Evolutionary conservation across 2,329 filamentous ascomycete genomes (phyloP).

Genomic region (Gnomoniopsis sp.): DNA sequence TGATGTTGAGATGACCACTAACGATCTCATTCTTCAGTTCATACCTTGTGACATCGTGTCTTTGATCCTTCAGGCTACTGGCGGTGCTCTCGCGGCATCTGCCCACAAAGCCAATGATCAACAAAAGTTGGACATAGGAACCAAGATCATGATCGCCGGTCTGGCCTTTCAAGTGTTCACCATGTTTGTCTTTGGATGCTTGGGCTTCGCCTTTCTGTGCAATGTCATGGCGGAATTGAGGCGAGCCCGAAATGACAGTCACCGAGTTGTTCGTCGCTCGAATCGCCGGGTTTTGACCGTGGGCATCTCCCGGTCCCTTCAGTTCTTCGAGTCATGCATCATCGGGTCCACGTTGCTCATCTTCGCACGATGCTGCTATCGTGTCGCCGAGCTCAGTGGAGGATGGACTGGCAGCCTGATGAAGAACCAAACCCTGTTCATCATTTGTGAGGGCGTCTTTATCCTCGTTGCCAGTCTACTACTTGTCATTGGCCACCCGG

Average conservation of each 20-base stretch:
- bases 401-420: slow-evolving; percentile 62
- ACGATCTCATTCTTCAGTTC: slow-evolving; percentile 43
- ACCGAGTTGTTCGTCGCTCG: too few species aligned
- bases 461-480: slow-evolving; percentile 42
- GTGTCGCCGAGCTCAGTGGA: slow-evolving; percentile 61
- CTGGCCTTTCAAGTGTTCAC: slow-evolving; percentile 59
- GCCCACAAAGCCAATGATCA: slow-evolving; percentile 34
- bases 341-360: slow-evolving; percentile 58
- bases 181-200: slow-evolving; percentile 49
- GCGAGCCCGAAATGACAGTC: slow-evolving; percentile 28
- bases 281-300: too few species aligned
- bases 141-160: slow-evolving; percentile 64
- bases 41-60: slow-evolving; percentile 61
- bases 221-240: slow-evolving; percentile 35
- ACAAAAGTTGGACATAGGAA: slow-evolving; percentile 36
- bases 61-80: slow-evolving; percentile 57
- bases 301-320: slow-evolving; percentile 43
- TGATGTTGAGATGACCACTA: not conserved
- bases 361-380: slow-evolving; percentile 62
- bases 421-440: slow-evolving; percentile 50
- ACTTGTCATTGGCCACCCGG: slow-evolving; percentile 45
- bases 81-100: slow-evolving; percentile 52
- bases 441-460: slow-evolving; percentile 55
- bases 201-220: slow-evolving; percentile 48
- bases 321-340: slow-evolving; percentile 53